Conservation (phyloP, 495 filamentous ascomycete genomes). For the Tuber magnatum region DNA sequence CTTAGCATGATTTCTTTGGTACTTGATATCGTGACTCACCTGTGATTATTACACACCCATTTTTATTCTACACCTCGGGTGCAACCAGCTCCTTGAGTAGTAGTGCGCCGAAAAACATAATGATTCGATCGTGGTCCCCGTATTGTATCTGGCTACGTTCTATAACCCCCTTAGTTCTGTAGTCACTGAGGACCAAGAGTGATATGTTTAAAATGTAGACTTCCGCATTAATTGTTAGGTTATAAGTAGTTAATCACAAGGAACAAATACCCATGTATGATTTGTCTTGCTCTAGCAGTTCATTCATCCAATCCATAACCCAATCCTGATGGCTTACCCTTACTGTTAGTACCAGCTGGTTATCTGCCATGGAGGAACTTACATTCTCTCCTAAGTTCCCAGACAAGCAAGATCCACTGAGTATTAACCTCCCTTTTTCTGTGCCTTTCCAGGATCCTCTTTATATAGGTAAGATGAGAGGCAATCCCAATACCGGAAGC, state of each 20-base stretch:
- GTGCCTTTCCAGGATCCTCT: too few relatives aligned
- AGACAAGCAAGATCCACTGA: slow-evolving; percentile 40
- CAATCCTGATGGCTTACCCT: too few relatives aligned
- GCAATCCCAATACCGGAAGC: too few relatives aligned
- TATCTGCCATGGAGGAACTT: slow-evolving; percentile 13
- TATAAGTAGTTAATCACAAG: background rate
- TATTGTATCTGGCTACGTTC: too few relatives aligned
- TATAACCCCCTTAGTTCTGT: too few relatives aligned
- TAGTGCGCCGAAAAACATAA: too few relatives aligned
- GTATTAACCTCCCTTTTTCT: too few relatives aligned
- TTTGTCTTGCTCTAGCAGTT: slow-evolving; percentile 28
- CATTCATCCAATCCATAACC: slow-evolving; percentile 32
- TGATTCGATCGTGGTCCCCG: slow-evolving; percentile 5
- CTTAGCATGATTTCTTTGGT: background rate
- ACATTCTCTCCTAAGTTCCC: slow-evolving; percentile 39
- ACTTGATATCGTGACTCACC: background rate
- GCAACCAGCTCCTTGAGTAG: slow-evolving; percentile 10
- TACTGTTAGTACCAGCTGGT: background rate
- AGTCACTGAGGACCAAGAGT: slow-evolving; percentile 13
- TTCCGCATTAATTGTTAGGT: slow-evolving; percentile 5
- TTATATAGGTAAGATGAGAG: too few relatives aligned
- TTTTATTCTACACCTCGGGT: slow-evolving; percentile 10
- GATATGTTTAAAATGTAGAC: slow-evolving; percentile 31
- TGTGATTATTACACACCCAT: slow-evolving; percentile 18
- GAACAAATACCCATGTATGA: slow-evolving; percentile 19